Evolutionary conservation across 176 grass and related monocot species (phyloP).

Genomic region (Olyra latifolia): DNA sequence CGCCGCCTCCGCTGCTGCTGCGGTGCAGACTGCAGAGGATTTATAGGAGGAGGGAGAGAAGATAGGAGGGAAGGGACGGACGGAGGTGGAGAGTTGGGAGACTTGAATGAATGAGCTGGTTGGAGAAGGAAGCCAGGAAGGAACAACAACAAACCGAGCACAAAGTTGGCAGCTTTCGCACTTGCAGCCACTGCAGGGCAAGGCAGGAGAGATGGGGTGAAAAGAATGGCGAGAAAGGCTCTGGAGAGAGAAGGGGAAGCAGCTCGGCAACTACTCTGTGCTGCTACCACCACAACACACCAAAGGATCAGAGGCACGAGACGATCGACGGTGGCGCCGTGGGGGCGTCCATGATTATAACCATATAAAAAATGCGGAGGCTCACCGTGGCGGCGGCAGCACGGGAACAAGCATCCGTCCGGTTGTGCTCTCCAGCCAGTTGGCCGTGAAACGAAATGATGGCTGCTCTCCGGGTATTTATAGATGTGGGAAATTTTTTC

Average conservation of each 20-base stretch:
- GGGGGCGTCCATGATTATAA: background rate
- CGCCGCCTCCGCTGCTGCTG: background rate
- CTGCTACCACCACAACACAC: no score
- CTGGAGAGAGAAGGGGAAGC: no score
- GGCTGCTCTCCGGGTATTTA: background rate
- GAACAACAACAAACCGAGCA: conserved; percentile 12
- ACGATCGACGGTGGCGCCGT: background rate
- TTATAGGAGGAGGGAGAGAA: background rate
- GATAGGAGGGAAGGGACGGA: background rate
- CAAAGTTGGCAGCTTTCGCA: conserved; percentile 51
- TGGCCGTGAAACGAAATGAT: no score
- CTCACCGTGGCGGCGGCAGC: background rate
- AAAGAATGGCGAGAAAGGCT: no score
- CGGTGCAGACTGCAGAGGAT: background rate
- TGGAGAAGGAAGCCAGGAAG: conserved; percentile 1
- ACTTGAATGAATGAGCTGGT: background rate
- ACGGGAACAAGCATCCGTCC: background rate
- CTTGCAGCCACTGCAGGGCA: conserved; percentile 7
- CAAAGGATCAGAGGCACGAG: background rate
- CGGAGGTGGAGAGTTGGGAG: background rate
- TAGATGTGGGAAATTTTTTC: no score
- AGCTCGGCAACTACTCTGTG: no score
- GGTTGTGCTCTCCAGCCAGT: background rate
- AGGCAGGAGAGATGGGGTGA: no score
- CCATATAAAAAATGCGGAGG: background rate